phyloP scores from a whole-genome alignment of 768 basidiomycete species.

The Tricholoma bakamatsutake region DNA sequence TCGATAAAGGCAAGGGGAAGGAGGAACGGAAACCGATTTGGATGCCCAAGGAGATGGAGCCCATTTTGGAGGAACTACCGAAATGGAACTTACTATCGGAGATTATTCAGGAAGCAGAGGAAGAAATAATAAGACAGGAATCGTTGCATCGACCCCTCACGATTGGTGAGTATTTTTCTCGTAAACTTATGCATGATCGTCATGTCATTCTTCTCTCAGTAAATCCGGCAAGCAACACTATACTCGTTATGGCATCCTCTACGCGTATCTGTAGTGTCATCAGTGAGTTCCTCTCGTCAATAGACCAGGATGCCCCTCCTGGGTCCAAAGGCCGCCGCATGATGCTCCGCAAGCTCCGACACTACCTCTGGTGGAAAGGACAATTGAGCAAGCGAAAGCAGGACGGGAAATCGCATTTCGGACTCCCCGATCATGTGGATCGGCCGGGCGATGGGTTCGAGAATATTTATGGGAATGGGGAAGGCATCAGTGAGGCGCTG shows the following conservation, averaged over 20 bases:
- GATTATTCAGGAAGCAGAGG: slow-evolving; percentile 87
- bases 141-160: slow-evolving; percentile 24
- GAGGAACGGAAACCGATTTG: slow-evolving; percentile 39
- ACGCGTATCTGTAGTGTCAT: slow-evolving; percentile 68
- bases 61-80: slow-evolving; percentile 88
- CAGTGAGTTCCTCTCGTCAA: slow-evolving; percentile 70
- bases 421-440: slow-evolving; percentile 17
- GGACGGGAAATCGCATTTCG: slow-evolving; percentile 24
- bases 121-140: slow-evolving; percentile 67
- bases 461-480: slow-evolving; percentile 23
- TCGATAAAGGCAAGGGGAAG: slow-evolving; percentile 8
- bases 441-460: slow-evolving; percentile 19
- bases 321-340: slow-evolving; percentile 65
- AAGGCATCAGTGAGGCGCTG: slow-evolving; percentile 63
- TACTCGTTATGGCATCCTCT: slow-evolving; percentile 87
- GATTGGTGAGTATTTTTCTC: slow-evolving; percentile 12
- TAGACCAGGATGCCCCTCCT: slow-evolving; percentile 50
- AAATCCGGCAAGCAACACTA: slow-evolving; percentile 58
- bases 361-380: slow-evolving; percentile 81
- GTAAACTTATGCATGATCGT: background rate
- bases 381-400: slow-evolving; percentile 35
- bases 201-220: slow-evolving; percentile 14
- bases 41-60: slow-evolving; percentile 75
- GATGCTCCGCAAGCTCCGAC: slow-evolving; percentile 71
- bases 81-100: slow-evolving; percentile 88